Conservation (phyloP, 2,329 filamentous ascomycete genomes). For the Fusarium keratoplasticum region DNA sequence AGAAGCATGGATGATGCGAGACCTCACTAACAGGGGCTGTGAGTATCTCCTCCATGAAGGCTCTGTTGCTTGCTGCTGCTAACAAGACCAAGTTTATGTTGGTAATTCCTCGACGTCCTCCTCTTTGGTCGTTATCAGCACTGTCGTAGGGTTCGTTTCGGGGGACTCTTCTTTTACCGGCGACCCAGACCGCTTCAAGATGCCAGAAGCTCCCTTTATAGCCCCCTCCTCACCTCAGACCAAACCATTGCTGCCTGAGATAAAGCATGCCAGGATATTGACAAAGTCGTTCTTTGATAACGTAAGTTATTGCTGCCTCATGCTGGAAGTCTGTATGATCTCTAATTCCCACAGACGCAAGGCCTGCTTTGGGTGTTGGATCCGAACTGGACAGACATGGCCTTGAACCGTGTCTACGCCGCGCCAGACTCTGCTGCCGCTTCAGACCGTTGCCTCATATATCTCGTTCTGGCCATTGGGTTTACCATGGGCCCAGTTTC, state of each 20-base stretch:
- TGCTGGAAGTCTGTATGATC: not conserved
- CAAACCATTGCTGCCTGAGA: conserved; percentile 60
- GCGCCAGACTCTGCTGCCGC: conserved; percentile 52
- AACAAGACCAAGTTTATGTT: conserved; percentile 62
- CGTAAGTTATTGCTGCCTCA: conserved; percentile 49
- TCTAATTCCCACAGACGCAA: conserved; percentile 58
- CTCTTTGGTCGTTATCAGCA: conserved; percentile 69
- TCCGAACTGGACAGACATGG: conserved; percentile 64
- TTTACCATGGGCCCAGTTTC: conserved; percentile 66
- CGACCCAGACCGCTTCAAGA: conserved; percentile 67
- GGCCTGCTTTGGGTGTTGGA: conserved; percentile 72
- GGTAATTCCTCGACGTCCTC: conserved; percentile 73
- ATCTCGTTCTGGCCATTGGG: conserved; percentile 72
- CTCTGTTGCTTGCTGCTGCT: conserved; percentile 13
- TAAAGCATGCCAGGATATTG: conserved; percentile 61
- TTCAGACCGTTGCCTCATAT: conserved; percentile 68
- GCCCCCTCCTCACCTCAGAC: conserved; percentile 47
- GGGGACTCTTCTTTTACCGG: conserved; percentile 68
- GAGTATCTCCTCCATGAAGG: conserved; percentile 44
- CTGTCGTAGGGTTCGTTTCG: conserved; percentile 66
- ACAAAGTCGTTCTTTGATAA: conserved; percentile 68
- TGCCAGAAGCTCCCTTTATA: conserved; percentile 65
- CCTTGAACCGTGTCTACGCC: conserved; percentile 57
- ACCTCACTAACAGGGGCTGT: conserved; percentile 68
- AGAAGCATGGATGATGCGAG: conserved; percentile 69